Base-by-base conservation (phyloP, 2,329 filamentous ascomycete genomes). In the Pseudogymnoascus sp. region DNA sequence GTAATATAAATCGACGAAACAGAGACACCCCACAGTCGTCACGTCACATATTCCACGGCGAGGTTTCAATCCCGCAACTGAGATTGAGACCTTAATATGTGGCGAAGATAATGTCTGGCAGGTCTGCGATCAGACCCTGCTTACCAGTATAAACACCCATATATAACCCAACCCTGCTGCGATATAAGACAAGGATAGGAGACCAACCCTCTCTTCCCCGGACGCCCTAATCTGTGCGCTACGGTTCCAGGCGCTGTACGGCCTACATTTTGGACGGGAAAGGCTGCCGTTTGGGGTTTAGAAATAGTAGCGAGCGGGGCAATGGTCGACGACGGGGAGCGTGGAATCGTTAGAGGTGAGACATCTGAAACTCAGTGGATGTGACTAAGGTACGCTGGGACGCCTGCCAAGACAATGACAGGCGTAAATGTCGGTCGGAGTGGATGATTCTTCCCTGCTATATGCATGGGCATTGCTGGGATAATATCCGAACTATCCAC, bases 291-390 rank as follows among this genome's bases (percentile, higher is more conserved):
- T 54, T 54, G 15, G 29, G 47, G 47, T 33, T 33, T 33, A 33
- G 47, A 54, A 54, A 54, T 54, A 17, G 47, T 54, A 26, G 10
- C 47, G 47, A 54, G 47, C 47, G 47, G 29, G 29, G 47, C 47
- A 54, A 33, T 21, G 47, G 47, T 33, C 29, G 29, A 54, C 33
- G 44, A 26, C 26, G 44, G 44, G 44, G 31, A 54, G 44, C 10
- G 47, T 33, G 47, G 17, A 54, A 54, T 54, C 29, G 63, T 74
- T 67, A 74, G 71, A 60, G 44, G 61, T 15, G 35, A 61, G 21
- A 47, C 24, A 35, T 4, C 41, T 5, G 35, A 40, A 59, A 44
- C 26, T 54, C 47, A 15, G 47, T 54, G 47, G 47, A 54, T 54
- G 47, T 54, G 47, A 54, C 47, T 35, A 54, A 54, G 47, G 47